These are phyloP conservation scores for Castanea mollissima DNA, from an alignment of 306 rosid genomes.

Conservation along the genomic window DNA sequence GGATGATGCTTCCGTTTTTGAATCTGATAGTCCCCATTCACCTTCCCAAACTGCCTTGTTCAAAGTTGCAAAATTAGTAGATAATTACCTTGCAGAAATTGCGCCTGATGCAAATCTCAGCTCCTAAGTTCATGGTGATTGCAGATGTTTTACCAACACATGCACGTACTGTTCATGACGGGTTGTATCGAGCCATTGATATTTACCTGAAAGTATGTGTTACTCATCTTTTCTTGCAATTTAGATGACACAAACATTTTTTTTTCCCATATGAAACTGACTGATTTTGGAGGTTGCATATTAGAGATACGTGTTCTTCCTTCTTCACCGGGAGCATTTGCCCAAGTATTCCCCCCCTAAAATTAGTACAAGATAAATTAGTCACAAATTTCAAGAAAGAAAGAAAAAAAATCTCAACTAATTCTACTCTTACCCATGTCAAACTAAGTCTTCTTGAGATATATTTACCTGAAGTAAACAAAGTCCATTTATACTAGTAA, in stretches of 20 bases:
- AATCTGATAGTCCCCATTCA: slow-evolving; percentile 79
- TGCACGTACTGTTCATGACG: slow-evolving; percentile 86
- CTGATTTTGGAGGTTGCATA: background rate
- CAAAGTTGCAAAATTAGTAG: slow-evolving; percentile 82
- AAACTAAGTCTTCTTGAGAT: slow-evolving; percentile 1
- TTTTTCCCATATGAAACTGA: background rate
- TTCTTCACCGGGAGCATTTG: slow-evolving; percentile 1
- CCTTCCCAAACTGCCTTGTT: slow-evolving; percentile 83
- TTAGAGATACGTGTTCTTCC: background rate
- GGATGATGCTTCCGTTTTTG: slow-evolving; percentile 84
- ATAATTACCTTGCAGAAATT: slow-evolving; percentile 93
- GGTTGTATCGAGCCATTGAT: slow-evolving; percentile 87
- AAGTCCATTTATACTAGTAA: background rate
- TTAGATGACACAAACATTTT: background rate
- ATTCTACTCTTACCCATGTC: background rate
- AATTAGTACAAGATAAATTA: background rate
- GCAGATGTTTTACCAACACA: slow-evolving; percentile 91
- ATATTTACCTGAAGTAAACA: background rate
- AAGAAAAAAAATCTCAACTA: background rate
- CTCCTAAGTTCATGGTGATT: slow-evolving; percentile 76
- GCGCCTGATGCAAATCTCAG: slow-evolving; percentile 97
- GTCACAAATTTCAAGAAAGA: background rate
- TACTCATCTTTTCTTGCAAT: slow-evolving; percentile 8
- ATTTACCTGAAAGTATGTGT: slow-evolving; percentile 80
- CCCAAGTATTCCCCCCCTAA: background rate